Evolutionary conservation across 352 stramenopile genomes (phyloP).

Genomic region (Pelagophyceae sp.): DNA sequence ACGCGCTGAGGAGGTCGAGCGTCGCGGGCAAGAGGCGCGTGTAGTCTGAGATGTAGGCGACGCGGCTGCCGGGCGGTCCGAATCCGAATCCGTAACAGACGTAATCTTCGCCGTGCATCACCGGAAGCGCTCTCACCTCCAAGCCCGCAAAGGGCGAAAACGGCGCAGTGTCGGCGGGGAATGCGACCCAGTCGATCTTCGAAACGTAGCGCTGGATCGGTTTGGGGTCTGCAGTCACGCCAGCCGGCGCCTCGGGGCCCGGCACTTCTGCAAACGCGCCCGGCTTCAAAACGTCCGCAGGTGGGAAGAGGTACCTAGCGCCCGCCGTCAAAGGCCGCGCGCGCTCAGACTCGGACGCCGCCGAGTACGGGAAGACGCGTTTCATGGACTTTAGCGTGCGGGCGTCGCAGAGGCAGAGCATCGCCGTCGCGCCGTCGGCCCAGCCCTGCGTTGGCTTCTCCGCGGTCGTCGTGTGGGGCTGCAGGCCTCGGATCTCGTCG

Average conservation of each 20-base stretch:
- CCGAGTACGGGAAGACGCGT: constrained; percentile 66
- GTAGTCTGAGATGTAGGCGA: constrained; percentile 76
- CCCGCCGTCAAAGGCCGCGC: no score
- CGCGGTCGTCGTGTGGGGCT: constrained; percentile 47
- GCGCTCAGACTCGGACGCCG: no score
- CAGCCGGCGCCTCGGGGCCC: neutral
- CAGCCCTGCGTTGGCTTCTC: no score
- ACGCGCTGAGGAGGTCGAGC: constrained; percentile 40
- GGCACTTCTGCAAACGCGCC: neutral
- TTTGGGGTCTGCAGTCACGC: constrained; percentile 36
- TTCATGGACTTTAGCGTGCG: constrained; percentile 52
- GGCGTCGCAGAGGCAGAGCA: neutral
- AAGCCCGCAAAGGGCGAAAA: constrained; percentile 18
- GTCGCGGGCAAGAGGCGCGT: constrained; percentile 59
- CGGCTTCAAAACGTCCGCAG: neutral
- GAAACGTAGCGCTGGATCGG: constrained; percentile 36
- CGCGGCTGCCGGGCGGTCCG: constrained; percentile 52
- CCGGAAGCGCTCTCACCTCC: constrained; percentile 48
- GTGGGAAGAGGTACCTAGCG: constrained; percentile 35
- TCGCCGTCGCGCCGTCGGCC: constrained; percentile 45
- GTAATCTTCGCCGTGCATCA: constrained; percentile 66
- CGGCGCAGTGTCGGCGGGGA: constrained; percentile 32
- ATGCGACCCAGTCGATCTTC: constrained; percentile 49
- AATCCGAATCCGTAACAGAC: constrained; percentile 66
- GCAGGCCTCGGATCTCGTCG: constrained; percentile 68